Evolutionary conservation across 179 eudicot species (phyloP).

Genomic region (Amaranthus tricolor): DNA sequence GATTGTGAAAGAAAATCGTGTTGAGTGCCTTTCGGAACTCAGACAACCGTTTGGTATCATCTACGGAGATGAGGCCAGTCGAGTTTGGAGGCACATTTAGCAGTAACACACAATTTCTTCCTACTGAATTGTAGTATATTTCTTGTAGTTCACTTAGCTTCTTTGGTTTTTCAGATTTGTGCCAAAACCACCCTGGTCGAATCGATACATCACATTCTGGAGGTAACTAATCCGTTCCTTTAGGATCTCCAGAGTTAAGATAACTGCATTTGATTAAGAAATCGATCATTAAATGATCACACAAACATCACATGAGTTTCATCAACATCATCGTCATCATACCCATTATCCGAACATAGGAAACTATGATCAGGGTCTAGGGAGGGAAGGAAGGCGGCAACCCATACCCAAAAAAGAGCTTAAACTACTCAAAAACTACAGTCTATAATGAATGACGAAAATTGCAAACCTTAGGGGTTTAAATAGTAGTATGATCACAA

Average conservation of each 20-base stretch:
- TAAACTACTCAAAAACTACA: too few relatives aligned
- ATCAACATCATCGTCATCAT: too few relatives aligned
- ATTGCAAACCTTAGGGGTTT: too few relatives aligned
- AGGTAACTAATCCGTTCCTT: conserved; percentile 84
- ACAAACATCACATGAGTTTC: background rate
- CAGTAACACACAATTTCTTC: conserved; percentile 72
- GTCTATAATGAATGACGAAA: too few relatives aligned
- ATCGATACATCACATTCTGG: conserved; percentile 92
- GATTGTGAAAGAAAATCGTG: conserved; percentile 58
- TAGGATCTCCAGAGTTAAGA: conserved; percentile 71
- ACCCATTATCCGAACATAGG: background rate
- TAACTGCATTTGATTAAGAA: conserved; percentile 40
- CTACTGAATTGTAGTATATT: conserved; percentile 83
- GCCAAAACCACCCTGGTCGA: conserved; percentile 92
- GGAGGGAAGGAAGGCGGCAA: too few relatives aligned
- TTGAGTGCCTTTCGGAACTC: conserved; percentile 57
- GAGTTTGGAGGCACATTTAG: conserved; percentile 86
- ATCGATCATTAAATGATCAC: background rate
- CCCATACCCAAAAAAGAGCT: too few relatives aligned
- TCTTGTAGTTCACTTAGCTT: conserved; percentile 54
- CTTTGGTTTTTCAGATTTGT: conserved; percentile 66
- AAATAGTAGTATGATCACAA: too few relatives aligned
- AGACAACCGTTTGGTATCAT: conserved; percentile 46
- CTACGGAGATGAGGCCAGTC: conserved; percentile 63
- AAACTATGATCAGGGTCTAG: background rate